Evolutionary conservation across 2,329 filamentous ascomycete genomes (phyloP).

Genomic region (Diplodia seriata): DNA sequence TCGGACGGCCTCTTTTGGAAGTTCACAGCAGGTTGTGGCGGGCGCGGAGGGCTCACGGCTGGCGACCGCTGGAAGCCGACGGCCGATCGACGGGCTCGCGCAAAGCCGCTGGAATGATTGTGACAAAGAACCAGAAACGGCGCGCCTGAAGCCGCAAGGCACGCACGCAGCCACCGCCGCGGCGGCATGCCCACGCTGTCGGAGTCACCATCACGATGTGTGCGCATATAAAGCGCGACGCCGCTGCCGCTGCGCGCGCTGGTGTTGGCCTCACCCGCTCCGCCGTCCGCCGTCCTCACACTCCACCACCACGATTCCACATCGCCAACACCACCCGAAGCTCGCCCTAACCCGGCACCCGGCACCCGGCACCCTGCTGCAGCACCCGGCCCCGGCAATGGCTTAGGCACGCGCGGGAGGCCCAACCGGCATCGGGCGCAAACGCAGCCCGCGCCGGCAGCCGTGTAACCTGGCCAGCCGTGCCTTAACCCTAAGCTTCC

Average conservation of each 20-base stretch:
- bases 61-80: conserved; percentile 5
- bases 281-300: too few species aligned
- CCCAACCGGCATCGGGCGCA: too few species aligned
- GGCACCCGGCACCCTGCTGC: neutral
- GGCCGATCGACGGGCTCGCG: conserved; percentile 17
- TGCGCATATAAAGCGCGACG: neutral
- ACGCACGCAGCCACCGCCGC: conserved; percentile 4
- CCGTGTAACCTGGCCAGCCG: neutral
- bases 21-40: neutral
- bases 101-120: conserved; percentile 13
- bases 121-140: conserved; percentile 12
- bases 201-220: neutral
- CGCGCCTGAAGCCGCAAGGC: conserved; percentile 16
- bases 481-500: neutral
- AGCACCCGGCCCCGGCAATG: too few species aligned
- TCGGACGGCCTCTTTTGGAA: too few species aligned
- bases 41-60: neutral
- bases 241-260: neutral
- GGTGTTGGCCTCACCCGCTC: neutral
- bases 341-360: neutral
- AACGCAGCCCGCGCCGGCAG: neutral
- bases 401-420: neutral
- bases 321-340: neutral
- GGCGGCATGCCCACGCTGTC: neutral
- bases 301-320: neutral